Evolutionary conservation across 1,284 basidiomycete genomes (phyloP).

Genomic region (Naganishia cerealis): DNA sequence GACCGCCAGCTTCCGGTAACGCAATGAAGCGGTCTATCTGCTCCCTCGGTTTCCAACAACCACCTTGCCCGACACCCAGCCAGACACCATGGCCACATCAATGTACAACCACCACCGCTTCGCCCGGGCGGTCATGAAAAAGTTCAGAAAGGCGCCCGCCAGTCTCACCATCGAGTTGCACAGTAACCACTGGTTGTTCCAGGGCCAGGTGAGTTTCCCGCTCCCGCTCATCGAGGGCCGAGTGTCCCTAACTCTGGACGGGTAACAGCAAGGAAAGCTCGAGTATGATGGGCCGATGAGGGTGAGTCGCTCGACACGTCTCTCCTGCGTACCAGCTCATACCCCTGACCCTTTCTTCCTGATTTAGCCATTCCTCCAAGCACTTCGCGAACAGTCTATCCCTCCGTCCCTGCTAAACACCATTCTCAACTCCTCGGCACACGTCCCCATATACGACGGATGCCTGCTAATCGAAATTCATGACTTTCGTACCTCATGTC

Average conservation of each 20-base stretch:
- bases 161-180: slow-evolving; percentile 53
- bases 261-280: slow-evolving; percentile 46
- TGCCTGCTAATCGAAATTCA: slow-evolving; percentile 55
- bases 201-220: slow-evolving; percentile 47
- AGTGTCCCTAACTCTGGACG: background rate
- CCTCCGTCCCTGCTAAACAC: slow-evolving; percentile 51
- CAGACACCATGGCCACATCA: slow-evolving; percentile 54
- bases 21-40: too few relatives aligned
- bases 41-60: too few relatives aligned
- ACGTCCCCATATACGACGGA: slow-evolving; percentile 53
- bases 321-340: background rate
- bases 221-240: background rate
- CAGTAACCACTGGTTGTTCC: slow-evolving; percentile 50
- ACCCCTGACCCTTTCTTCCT: slow-evolving; percentile 5
- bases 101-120: slow-evolving; percentile 55
- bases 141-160: slow-evolving; percentile 53
- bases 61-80: background rate
- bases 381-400: slow-evolving; percentile 53
- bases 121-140: slow-evolving; percentile 52
- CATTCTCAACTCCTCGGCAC: slow-evolving; percentile 50
- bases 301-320: slow-evolving; percentile 33
- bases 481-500: slow-evolving; percentile 44
- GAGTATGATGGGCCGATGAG: slow-evolving; percentile 54
- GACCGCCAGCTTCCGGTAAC: too few relatives aligned
- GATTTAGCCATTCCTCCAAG: slow-evolving; percentile 50